Evolutionary conservation across 768 basidiomycete genomes (phyloP).

Genomic region (Gloeopeniophorella convolvens): DNA sequence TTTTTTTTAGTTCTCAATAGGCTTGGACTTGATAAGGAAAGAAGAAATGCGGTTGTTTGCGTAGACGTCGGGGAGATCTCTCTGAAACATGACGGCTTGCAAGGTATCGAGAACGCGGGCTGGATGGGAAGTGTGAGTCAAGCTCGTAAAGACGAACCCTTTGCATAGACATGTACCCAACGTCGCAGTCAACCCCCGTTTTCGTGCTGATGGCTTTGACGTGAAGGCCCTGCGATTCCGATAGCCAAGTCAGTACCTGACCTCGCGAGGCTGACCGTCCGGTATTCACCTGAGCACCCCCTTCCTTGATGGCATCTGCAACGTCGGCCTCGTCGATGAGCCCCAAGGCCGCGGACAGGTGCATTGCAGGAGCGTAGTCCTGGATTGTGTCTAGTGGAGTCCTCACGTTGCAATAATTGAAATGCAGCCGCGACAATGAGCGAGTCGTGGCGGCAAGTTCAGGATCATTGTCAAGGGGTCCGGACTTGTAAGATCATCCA

Average conservation of each 20-base stretch:
- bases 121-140: constrained; percentile 5
- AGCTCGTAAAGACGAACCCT: background rate
- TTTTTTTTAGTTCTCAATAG: too few relatives aligned
- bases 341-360: background rate
- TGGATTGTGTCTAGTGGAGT: background rate
- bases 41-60: constrained; percentile 36
- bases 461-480: background rate
- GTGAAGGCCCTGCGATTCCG: constrained; percentile 12
- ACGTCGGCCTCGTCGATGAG: too few relatives aligned
- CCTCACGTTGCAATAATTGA: background rate
- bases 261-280: background rate
- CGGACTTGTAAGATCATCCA: background rate
- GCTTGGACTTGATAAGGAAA: too few relatives aligned
- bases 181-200: background rate
- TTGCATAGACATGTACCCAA: background rate
- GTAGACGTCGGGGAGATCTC: constrained; percentile 34
- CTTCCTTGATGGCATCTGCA: constrained; percentile 1
- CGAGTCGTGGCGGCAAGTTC: background rate
- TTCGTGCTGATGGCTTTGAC: background rate
- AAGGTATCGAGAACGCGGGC: constrained; percentile 34
- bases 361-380: background rate
- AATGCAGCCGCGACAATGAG: background rate
- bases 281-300: background rate
- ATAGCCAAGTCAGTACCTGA: background rate
- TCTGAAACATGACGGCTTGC: constrained; percentile 35